A percentile compares a stretch with the other conserved stretches of the same genome.
Conservation (phyloP, 106 monocot species). For the Dendrobium catenatum region DNA sequence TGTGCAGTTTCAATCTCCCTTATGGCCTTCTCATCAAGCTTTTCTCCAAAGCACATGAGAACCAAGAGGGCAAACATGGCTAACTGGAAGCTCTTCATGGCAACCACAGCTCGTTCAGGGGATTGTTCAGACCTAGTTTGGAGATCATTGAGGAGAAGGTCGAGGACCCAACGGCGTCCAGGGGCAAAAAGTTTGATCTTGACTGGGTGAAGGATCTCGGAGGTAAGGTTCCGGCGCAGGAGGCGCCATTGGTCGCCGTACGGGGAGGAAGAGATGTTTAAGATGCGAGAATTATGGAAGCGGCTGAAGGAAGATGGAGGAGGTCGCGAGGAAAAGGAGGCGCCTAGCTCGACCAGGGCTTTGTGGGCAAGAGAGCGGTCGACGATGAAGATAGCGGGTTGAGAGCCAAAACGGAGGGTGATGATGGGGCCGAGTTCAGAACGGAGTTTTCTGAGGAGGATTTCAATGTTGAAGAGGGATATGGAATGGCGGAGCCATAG, state of each 20-base stretch:
- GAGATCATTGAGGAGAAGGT: conserved; percentile 13
- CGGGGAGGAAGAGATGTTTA: conserved; percentile 22
- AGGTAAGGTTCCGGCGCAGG: conserved; percentile 34
- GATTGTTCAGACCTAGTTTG: neutral
- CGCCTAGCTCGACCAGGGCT: conserved; percentile 31
- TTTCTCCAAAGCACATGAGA: conserved; percentile 51
- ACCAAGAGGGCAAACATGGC: conserved; percentile 50
- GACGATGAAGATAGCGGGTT: conserved; percentile 27
- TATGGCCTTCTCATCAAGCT: conserved; percentile 25
- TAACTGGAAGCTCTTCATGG: conserved; percentile 30
- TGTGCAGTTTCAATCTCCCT: conserved; percentile 22
- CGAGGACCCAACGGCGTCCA: conserved; percentile 32
- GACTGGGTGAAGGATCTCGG: conserved; percentile 32
- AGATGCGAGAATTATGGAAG: conserved; percentile 11
- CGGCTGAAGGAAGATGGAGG: neutral
- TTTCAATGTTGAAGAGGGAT: conserved; percentile 10
- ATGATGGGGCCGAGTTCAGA: conserved; percentile 31
- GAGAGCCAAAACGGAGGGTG: conserved; percentile 24
- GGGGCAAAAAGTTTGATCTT: conserved; percentile 17
- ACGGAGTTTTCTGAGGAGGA: conserved; percentile 17
- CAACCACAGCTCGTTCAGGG: conserved; percentile 7
- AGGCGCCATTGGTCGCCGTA: conserved; percentile 53
- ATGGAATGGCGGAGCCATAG: conserved; percentile 5
- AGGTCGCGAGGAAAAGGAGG: conserved; percentile 32
- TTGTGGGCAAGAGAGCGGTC: conserved; percentile 31